Percentiles rank a stretch among this genome's conserved stretches.
These are phyloP conservation scores for Zizania latifolia DNA, from an alignment of 176 grass and related monocot genomes.

Conservation along the genomic window DNA sequence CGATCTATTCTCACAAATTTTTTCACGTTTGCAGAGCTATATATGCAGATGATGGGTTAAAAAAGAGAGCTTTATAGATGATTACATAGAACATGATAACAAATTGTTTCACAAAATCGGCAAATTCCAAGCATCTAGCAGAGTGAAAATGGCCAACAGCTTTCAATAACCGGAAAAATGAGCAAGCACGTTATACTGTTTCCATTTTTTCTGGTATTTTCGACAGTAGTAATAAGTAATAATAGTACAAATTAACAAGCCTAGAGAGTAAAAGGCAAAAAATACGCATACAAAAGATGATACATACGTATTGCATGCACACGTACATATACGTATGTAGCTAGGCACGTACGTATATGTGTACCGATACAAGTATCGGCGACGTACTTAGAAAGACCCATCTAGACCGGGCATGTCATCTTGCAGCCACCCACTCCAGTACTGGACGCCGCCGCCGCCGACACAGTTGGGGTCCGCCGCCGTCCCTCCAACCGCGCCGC, in stretches of 20 bases:
- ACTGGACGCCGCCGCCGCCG: constrained; percentile 30
- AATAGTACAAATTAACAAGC: no score
- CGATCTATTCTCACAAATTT: no score
- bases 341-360: background rate
- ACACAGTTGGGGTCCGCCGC: constrained; percentile 21
- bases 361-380: background rate
- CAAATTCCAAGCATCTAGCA: background rate
- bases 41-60: no score
- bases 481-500: constrained; percentile 2
- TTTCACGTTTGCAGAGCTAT: no score
- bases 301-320: background rate
- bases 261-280: no score
- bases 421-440: constrained; percentile 41
- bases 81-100: background rate
- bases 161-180: no score
- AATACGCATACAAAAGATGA: no score
- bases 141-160: background rate
- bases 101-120: background rate
- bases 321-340: background rate
- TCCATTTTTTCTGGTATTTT: no score
- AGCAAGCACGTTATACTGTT: no score
- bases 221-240: no score
- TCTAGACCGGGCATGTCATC: constrained; percentile 37
- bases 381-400: constrained; percentile 7
- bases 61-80: no score